Conservation (phyloP, 2,329 filamentous ascomycete genomes). For the Sphaerulina populicola region DNA sequence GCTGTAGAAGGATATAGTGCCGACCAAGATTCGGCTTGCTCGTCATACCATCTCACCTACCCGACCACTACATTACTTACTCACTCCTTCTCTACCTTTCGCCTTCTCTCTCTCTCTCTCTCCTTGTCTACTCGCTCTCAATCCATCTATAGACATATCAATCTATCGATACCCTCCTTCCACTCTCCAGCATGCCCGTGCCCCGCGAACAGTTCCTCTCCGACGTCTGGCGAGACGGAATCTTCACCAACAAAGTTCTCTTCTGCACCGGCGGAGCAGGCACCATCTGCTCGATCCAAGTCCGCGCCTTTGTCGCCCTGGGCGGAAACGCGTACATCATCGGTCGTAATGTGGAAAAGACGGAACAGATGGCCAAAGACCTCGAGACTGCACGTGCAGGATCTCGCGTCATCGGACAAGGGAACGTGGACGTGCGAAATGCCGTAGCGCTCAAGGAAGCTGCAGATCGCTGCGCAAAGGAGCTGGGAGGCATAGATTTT, state of each 20-base stretch:
- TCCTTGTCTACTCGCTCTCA: not conserved
- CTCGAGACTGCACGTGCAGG: conserved; percentile 72
- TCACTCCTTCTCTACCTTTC: no score
- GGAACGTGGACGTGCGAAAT: conserved; percentile 60
- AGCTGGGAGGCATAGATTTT: conserved; percentile 83
- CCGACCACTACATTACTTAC: no score
- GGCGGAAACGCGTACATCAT: conserved; percentile 92
- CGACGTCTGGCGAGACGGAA: conserved; percentile 74
- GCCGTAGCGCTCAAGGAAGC: conserved; percentile 61
- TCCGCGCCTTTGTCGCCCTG: conserved; percentile 79
- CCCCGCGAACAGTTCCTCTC: conserved; percentile 70
- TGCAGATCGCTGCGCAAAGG: conserved; percentile 67
- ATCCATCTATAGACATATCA: not conserved
- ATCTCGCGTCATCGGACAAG: conserved; percentile 78
- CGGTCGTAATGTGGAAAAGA: conserved; percentile 82
- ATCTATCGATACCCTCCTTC: not conserved
- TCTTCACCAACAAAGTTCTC: conserved; percentile 80
- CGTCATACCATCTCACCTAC: not conserved
- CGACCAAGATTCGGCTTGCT: not conserved
- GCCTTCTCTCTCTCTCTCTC: not conserved
- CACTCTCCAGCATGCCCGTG: conserved; percentile 38
- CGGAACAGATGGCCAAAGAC: conserved; percentile 67
- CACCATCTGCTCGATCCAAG: conserved; percentile 88
- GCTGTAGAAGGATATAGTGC: not conserved
- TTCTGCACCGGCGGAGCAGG: conserved; percentile 95